Conservation (phyloP, 2,329 filamentous ascomycete species). For the Sclerotinia minor region DNA sequence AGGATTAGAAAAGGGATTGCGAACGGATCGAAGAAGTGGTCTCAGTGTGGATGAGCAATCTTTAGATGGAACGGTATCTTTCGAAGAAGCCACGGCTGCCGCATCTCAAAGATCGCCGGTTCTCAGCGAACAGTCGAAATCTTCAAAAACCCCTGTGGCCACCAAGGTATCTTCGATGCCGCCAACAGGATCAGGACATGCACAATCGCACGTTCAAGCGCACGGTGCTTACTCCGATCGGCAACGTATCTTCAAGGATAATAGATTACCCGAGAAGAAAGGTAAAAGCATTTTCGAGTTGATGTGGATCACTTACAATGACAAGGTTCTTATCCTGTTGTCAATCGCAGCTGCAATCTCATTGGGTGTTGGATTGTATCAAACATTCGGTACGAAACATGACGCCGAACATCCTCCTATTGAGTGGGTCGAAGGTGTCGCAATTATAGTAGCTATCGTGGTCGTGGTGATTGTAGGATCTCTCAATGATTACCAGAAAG, state of each 20-base stretch:
- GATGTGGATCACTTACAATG: conserved; percentile 79
- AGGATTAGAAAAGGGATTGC: conserved; percentile 72
- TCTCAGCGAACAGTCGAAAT: conserved; percentile 39
- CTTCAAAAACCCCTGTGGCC: conserved; percentile 40
- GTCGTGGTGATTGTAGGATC: conserved; percentile 76
- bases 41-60: conserved; percentile 68
- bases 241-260: conserved; percentile 68
- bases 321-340: conserved; percentile 74
- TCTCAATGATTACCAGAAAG: conserved; percentile 81
- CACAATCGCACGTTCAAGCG: conserved; percentile 12
- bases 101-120: conserved; percentile 30
- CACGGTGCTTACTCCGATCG: conserved; percentile 56
- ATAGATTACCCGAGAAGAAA: conserved; percentile 66
- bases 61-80: conserved; percentile 64
- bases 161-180: conserved; percentile 1
- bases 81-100: conserved; percentile 57
- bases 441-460: conserved; percentile 73
- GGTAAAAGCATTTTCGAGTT: conserved; percentile 68
- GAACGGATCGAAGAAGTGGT: conserved; percentile 63
- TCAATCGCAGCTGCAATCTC: conserved; percentile 73
- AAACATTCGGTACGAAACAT: conserved; percentile 61
- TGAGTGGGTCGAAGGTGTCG: conserved; percentile 81
- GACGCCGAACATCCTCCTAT: conserved; percentile 52
- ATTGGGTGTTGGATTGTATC: conserved; percentile 71
- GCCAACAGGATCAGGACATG: conserved; percentile 6